Evolutionary conservation across 768 basidiomycete species (phyloP).

Genomic region (Favolaschia claudopus): DNA sequence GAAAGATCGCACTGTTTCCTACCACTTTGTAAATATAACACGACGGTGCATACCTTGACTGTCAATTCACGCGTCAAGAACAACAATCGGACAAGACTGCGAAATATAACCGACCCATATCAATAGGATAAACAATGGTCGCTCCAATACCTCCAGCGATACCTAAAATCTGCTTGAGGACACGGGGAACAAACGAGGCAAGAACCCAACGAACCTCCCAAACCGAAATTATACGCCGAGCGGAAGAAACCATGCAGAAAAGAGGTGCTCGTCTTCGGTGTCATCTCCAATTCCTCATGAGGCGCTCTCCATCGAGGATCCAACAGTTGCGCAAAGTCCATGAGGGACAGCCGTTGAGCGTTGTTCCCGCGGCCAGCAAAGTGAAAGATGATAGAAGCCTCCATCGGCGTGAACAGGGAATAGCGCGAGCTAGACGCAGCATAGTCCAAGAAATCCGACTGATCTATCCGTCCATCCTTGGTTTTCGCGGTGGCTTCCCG

Average conservation of each 20-base stretch:
- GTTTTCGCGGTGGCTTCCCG: constrained; percentile 89
- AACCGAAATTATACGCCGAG: constrained; percentile 86
- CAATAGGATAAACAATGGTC: constrained; percentile 97
- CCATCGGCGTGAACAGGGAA: constrained; percentile 96
- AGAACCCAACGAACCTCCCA: constrained; percentile 66
- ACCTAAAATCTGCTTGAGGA: constrained; percentile 53
- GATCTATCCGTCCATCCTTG: constrained; percentile 95
- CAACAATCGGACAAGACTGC: neutral
- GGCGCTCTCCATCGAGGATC: constrained; percentile 90
- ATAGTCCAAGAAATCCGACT: constrained; percentile 94
- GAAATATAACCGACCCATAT: constrained; percentile 69
- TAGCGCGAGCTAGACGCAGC: constrained; percentile 89
- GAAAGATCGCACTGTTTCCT: neutral
- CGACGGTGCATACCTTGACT: constrained; percentile 74
- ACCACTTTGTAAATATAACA: constrained; percentile 4
- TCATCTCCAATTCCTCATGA: constrained; percentile 55
- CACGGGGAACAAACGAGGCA: neutral
- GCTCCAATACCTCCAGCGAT: constrained; percentile 94
- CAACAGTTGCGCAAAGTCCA: constrained; percentile 92
- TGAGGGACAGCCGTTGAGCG: constrained; percentile 75
- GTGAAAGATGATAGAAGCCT: constrained; percentile 97
- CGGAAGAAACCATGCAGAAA: constrained; percentile 65
- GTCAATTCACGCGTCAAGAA: constrained; percentile 23
- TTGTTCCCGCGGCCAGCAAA: constrained; percentile 87
- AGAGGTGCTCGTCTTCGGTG: constrained; percentile 42